A percentile compares a stretch with the other conserved stretches of the same genome.
Evolutionary conservation across 768 basidiomycete species (phyloP).

Genomic region (Collybia mongolica): DNA sequence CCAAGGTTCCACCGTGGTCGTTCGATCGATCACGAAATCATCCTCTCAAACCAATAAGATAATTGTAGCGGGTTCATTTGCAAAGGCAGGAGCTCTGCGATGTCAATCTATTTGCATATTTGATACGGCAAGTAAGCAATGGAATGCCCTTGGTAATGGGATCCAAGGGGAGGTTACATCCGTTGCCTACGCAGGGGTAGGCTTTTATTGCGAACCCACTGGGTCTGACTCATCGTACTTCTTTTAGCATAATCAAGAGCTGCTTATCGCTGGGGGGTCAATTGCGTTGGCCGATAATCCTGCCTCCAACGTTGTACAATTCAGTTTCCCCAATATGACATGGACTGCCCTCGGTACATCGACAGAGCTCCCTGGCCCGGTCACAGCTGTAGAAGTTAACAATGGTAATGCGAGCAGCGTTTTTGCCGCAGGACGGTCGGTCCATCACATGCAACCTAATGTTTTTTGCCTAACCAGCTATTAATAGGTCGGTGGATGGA

Average conservation of each 20-base stretch:
- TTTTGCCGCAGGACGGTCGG: conserved; percentile 87
- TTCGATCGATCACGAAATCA: conserved; percentile 70
- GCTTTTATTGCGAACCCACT: conserved; percentile 22
- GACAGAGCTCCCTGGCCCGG: conserved; percentile 77
- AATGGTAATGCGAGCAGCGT: conserved; percentile 77
- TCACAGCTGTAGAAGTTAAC: conserved; percentile 87
- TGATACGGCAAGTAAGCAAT: conserved; percentile 66
- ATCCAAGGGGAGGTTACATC: conserved; percentile 79
- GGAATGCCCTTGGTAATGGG: conserved; percentile 78
- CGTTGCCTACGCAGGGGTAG: conserved; percentile 79
- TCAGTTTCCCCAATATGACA: conserved; percentile 63
- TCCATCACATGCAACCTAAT: conserved; percentile 6
- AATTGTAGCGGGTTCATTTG: conserved; percentile 87
- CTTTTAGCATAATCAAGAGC: conserved; percentile 58
- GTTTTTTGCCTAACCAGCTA: conserved; percentile 1
- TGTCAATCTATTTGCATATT: conserved; percentile 83
- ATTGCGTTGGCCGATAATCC: conserved; percentile 66
- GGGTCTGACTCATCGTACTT: conserved; percentile 3
- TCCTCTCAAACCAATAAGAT: conserved; percentile 58
- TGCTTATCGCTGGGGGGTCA: conserved; percentile 78
- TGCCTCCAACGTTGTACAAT: conserved; percentile 72
- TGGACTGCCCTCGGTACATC: conserved; percentile 72
- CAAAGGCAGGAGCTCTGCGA: conserved; percentile 67
- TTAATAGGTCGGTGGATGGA: conserved; percentile 51
- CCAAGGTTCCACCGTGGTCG: conserved; percentile 54